phyloP scores from a whole-genome alignment of 2,329 filamentous ascomycete species.

The Xylariaceae sp. region DNA sequence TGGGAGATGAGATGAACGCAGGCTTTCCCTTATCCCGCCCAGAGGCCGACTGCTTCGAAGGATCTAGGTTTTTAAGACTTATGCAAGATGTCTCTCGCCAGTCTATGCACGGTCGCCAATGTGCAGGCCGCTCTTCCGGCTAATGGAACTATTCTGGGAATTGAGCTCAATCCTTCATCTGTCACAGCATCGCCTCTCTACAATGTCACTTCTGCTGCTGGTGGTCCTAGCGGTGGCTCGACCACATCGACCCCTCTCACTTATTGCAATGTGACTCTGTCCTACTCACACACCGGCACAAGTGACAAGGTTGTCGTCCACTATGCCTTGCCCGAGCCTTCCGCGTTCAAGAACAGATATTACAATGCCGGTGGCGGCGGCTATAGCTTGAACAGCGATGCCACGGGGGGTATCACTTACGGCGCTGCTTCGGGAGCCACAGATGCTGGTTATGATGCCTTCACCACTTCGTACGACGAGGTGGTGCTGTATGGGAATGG shows the following conservation, averaged over 20 bases:
- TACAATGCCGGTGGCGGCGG: constrained; percentile 43
- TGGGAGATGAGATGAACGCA: too few species aligned
- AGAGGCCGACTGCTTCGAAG: too few species aligned
- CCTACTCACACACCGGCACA: constrained; percentile 33
- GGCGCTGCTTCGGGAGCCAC: constrained; percentile 39
- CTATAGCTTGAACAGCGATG: constrained; percentile 35
- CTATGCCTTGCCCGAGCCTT: constrained; percentile 33
- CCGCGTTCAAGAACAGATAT: constrained; percentile 42
- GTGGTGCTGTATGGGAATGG: constrained; percentile 45
- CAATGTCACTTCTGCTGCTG: constrained; percentile 31
- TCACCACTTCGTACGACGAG: constrained; percentile 35
- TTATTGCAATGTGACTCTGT: constrained; percentile 36
- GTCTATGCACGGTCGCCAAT: constrained; percentile 40
- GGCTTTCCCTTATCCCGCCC: too few species aligned
- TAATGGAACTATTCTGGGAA: constrained; percentile 39
- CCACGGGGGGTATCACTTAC: constrained; percentile 39
- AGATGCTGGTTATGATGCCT: constrained; percentile 42
- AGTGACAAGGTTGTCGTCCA: constrained; percentile 31
- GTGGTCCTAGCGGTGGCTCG: constrained; percentile 18
- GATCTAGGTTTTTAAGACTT: too few species aligned
- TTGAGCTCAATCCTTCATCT: constrained; percentile 38
- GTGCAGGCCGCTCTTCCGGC: constrained; percentile 40
- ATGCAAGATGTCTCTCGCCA: constrained; percentile 37
- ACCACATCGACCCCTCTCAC: constrained; percentile 25
- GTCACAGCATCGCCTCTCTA: constrained; percentile 38